phyloP scores from a whole-genome alignment of 1,139 yeast genomes.

The Candida gigantensis region DNA sequence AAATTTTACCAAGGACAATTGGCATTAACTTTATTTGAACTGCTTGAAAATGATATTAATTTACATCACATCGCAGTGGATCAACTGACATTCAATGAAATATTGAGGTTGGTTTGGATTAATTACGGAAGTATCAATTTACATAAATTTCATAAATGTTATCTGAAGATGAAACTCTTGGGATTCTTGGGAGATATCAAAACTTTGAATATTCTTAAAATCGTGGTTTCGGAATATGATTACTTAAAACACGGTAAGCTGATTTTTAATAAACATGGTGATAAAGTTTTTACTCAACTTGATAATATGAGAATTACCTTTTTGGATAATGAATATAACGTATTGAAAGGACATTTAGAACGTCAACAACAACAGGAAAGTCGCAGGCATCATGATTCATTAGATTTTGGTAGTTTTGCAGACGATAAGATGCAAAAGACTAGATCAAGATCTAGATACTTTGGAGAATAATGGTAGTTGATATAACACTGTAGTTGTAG shows the following conservation, averaged over 20 bases:
- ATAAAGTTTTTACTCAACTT: conserved; percentile 39
- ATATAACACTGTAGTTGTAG: no score
- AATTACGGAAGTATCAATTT: conserved; percentile 40
- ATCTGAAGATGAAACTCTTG: conserved; percentile 42
- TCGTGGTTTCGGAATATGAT: conserved; percentile 39
- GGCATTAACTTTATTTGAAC: conserved; percentile 37
- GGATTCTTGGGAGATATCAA: conserved; percentile 41
- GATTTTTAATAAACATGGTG: conserved; percentile 14
- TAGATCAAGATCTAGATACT: no score
- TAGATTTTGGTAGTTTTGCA: no score
- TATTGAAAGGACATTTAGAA: conserved; percentile 9
- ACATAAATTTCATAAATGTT: conserved; percentile 35
- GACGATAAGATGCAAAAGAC: no score
- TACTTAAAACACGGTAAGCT: conserved; percentile 23
- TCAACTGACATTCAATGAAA: conserved; percentile 45
- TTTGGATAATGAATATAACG: conserved; percentile 24
- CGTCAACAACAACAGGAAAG: neutral
- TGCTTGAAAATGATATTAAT: conserved; percentile 33
- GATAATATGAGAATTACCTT: conserved; percentile 32
- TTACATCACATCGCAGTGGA: conserved; percentile 40
- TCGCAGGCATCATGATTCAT: neutral
- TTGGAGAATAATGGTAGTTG: no score
- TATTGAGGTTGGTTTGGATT: conserved; percentile 40
- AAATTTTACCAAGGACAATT: conserved; percentile 39
- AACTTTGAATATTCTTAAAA: conserved; percentile 39